Conservation (phyloP, 768 basidiomycete genomes). For the Suillus lakei region DNA sequence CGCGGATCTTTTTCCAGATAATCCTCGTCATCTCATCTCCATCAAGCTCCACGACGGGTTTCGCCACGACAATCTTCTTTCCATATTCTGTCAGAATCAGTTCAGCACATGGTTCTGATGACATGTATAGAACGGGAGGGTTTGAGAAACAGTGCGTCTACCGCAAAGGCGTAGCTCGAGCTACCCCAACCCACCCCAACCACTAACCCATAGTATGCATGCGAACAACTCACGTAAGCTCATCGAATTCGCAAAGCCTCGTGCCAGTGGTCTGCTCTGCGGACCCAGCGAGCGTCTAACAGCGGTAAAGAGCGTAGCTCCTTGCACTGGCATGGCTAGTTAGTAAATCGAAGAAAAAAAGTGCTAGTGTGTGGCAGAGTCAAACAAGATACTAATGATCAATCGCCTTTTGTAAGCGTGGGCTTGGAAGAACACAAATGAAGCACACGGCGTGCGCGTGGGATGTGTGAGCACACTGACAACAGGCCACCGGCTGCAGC, state of each 20-base stretch:
- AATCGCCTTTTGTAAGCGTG: constrained; percentile 20
- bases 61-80: constrained; percentile 76
- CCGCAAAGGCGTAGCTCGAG: not conserved
- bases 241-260: constrained; percentile 34
- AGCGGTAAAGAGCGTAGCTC: constrained; percentile 26
- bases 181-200: no score
- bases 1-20: constrained; percentile 97
- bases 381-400: not conserved
- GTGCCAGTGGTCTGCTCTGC: constrained; percentile 21
- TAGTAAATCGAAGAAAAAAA: constrained; percentile 20
- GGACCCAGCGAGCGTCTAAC: constrained; percentile 30
- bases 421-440: constrained; percentile 21
- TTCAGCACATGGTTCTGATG: not conserved
- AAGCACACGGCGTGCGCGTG: constrained; percentile 26
- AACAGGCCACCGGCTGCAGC: not conserved
- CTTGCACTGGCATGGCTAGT: constrained; percentile 19
- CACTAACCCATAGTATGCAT: not conserved
- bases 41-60: constrained; percentile 94
- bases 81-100: constrained; percentile 25
- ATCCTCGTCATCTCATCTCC: constrained; percentile 99
- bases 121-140: not conserved
- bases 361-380: constrained; percentile 8
- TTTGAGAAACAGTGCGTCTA: not conserved
- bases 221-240: constrained; percentile 32
- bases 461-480: constrained; percentile 12